Conservation (phyloP, 441 rosid species). For the Biscutella auriculata region DNA sequence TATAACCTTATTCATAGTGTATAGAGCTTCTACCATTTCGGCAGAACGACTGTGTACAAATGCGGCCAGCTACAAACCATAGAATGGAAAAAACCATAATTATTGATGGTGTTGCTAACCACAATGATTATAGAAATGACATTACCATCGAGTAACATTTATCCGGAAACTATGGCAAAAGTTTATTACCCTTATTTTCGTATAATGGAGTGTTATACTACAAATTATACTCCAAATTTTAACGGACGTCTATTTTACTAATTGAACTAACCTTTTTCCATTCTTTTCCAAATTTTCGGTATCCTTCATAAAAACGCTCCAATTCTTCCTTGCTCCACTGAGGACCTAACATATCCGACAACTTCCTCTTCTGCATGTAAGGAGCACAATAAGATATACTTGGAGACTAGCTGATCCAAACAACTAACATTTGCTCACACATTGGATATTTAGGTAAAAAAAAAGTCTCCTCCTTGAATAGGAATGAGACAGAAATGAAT, state of each 20-base stretch:
- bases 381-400: slow-evolving; percentile 10
- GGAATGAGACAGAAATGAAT: background rate
- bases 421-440: background rate
- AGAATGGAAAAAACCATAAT: background rate
- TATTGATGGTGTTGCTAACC: slow-evolving; percentile 2
- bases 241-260: background rate
- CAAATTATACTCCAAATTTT: background rate
- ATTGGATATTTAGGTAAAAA: slow-evolving; percentile 2
- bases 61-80: slow-evolving; percentile 37
- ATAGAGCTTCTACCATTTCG: slow-evolving; percentile 55
- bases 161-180: background rate
- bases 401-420: background rate
- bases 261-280: slow-evolving; percentile 50
- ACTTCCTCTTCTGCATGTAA: slow-evolving; percentile 47
- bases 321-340: slow-evolving; percentile 63
- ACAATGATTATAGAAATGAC: background rate
- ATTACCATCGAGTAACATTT: background rate
- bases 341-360: slow-evolving; percentile 54
- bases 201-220: background rate
- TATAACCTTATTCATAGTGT: slow-evolving; percentile 49
- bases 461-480: slow-evolving; percentile 7
- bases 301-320: slow-evolving; percentile 49
- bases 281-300: slow-evolving; percentile 49
- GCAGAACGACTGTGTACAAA: slow-evolving; percentile 34
- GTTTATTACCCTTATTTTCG: background rate